Evolutionary conservation across 176 grass and related monocot species (phyloP).

Genomic region (Calamus simplicifolius): DNA sequence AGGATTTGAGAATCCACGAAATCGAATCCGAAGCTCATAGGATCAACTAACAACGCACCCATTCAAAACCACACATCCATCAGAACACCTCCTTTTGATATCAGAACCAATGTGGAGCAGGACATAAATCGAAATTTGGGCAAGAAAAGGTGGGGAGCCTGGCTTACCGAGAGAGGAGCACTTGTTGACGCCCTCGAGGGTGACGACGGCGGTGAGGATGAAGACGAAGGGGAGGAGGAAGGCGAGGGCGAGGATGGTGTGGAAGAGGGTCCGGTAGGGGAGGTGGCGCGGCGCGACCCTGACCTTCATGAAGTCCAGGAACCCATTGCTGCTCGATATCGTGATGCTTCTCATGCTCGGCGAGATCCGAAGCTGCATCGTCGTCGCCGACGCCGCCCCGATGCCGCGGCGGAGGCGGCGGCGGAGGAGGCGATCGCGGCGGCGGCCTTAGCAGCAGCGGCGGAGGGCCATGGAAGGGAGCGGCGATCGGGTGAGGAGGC

Average conservation of each 20-base stretch:
- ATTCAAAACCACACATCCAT: no score
- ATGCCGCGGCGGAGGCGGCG: conserved; percentile 31
- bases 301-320: conserved; percentile 93
- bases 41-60: no score
- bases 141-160: conserved; percentile 3
- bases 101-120: no score
- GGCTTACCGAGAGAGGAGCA: conserved; percentile 86
- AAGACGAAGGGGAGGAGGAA: conserved; percentile 32
- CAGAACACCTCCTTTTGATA: no score
- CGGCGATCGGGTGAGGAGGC: no score
- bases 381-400: conserved; percentile 38
- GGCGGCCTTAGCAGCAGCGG: not conserved
- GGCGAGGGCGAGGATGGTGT: conserved; percentile 44
- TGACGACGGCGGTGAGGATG: conserved; percentile 74
- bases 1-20: no score
- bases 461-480: conserved; percentile 6
- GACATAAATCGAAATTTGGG: no score
- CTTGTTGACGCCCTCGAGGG: conserved; percentile 74
- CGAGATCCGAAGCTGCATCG: conserved; percentile 99
- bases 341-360: conserved; percentile 99
- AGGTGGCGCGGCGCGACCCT: conserved; percentile 52
- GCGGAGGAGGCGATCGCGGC: conserved; percentile 9
- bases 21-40: no score
- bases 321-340: conserved; percentile 95
- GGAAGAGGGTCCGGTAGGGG: conserved; percentile 33